These are phyloP conservation scores for Aspergillus persii DNA, from an alignment of 2,329 filamentous ascomycete species.

Conservation along the genomic window DNA sequence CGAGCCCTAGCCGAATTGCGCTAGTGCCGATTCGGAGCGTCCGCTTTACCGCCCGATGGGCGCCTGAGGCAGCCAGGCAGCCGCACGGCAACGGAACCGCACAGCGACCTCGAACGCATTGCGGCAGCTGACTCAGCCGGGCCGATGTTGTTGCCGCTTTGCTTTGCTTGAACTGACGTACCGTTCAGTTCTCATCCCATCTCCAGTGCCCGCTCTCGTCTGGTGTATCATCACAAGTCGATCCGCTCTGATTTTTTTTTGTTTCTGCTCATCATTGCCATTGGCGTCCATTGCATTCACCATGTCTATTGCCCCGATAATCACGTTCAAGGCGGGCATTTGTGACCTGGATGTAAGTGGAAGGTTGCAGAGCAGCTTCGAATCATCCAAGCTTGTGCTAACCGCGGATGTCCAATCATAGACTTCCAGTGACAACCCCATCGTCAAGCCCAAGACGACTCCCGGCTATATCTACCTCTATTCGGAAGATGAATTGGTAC, in stretches of 20 bases:
- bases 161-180: conserved; percentile 9
- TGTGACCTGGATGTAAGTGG: conserved; percentile 77
- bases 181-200: not conserved
- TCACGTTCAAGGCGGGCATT: conserved; percentile 93
- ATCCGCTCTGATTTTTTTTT: not conserved
- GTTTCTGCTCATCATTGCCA: conserved; percentile 9
- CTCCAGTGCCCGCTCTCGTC: not conserved
- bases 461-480: conserved; percentile 92
- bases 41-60: conserved; percentile 5
- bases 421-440: conserved; percentile 60
- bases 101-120: conserved; percentile 9
- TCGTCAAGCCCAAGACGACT: conserved; percentile 69
- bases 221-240: not conserved
- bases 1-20: conserved; percentile 43
- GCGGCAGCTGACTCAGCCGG: not conserved
- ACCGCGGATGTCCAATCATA: conserved; percentile 22
- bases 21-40: conserved; percentile 35
- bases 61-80: conserved; percentile 12
- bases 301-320: conserved; percentile 83
- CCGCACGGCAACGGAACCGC: not conserved
- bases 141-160: not conserved
- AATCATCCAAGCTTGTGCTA: not conserved
- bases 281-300: conserved; percentile 18
- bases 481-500: conserved; percentile 87
- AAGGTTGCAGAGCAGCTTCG: not conserved